Evolutionary conservation across 768 basidiomycete genomes (phyloP).

Genomic region (Phaffia australis): DNA sequence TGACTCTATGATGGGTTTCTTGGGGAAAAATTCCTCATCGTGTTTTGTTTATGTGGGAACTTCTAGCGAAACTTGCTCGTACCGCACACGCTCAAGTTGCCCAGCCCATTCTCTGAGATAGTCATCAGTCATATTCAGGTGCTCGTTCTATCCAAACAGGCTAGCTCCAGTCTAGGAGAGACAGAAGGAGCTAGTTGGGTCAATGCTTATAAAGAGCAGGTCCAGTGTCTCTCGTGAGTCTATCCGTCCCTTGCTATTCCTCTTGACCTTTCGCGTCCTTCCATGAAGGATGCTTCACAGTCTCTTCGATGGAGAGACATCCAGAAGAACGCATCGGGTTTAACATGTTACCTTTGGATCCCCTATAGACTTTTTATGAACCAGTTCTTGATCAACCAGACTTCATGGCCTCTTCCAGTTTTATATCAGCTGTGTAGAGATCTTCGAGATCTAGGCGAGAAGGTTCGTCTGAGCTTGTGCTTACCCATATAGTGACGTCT

Average conservation of each 20-base stretch:
- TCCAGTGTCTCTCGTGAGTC: conserved; percentile 62
- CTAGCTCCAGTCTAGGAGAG: conserved; percentile 36
- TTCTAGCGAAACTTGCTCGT: conserved; percentile 20
- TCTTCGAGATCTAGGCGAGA: conserved; percentile 70
- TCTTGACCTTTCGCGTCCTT: neutral
- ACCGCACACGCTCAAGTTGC: conserved; percentile 1
- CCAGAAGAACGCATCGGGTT: neutral
- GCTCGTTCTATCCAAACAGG: conserved; percentile 57
- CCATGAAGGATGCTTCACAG: too few species aligned
- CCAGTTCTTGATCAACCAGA: conserved; percentile 60
- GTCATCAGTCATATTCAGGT: conserved; percentile 70
- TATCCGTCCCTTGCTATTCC: neutral
- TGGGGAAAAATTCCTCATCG: neutral
- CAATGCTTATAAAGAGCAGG: conserved; percentile 58
- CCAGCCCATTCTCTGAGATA: conserved; percentile 71
- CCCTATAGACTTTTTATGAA: conserved; percentile 28
- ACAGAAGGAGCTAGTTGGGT: conserved; percentile 18
- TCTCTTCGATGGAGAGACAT: neutral
- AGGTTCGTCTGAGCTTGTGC: conserved; percentile 46
- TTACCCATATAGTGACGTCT: neutral
- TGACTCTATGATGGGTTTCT: too few species aligned
- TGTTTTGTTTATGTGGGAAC: neutral
- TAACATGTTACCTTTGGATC: conserved; percentile 29
- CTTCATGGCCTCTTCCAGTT: conserved; percentile 75
- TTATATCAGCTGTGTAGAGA: conserved; percentile 72